phyloP scores from a whole-genome alignment of 2,329 filamentous ascomycete species.

The Trichoderma gracile region DNA sequence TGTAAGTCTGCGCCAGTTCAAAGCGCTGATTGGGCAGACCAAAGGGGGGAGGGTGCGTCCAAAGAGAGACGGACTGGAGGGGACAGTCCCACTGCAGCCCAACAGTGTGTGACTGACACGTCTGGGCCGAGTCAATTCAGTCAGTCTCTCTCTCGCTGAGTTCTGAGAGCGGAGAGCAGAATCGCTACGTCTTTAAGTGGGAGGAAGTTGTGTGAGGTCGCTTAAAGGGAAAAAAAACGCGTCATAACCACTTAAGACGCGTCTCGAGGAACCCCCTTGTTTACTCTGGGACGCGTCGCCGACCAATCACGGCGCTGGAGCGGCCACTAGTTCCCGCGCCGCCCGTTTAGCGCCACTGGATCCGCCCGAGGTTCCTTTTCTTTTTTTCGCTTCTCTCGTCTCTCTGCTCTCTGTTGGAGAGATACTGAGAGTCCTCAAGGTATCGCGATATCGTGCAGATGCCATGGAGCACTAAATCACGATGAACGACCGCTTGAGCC shows the following conservation, averaged over 20 bases:
- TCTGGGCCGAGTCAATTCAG: not conserved
- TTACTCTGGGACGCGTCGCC: constrained; percentile 27
- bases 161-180: not conserved
- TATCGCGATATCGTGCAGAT: not conserved
- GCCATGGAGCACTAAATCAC: not conserved
- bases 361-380: not conserved
- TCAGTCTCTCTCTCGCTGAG: not conserved
- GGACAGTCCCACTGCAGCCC: constrained; percentile 25
- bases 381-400: no score
- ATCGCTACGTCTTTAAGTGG: not conserved
- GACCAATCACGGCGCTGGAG: constrained; percentile 31
- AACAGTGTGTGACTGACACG: constrained; percentile 20
- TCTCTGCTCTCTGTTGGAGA: not conserved
- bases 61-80: not conserved
- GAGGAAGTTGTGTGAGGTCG: not conserved
- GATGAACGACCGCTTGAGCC: not conserved
- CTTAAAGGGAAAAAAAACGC: not conserved
- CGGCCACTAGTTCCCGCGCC: constrained; percentile 1
- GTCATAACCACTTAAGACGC: constrained; percentile 19
- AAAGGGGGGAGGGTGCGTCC: not conserved
- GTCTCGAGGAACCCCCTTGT: constrained; percentile 28
- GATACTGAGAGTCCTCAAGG: no score
- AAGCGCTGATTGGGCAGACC: constrained; percentile 14
- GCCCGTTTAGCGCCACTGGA: constrained; percentile 1
- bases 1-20: not conserved